Conservation (phyloP, 805 yeast species). For the Metschnikowia arizonensis region DNA sequence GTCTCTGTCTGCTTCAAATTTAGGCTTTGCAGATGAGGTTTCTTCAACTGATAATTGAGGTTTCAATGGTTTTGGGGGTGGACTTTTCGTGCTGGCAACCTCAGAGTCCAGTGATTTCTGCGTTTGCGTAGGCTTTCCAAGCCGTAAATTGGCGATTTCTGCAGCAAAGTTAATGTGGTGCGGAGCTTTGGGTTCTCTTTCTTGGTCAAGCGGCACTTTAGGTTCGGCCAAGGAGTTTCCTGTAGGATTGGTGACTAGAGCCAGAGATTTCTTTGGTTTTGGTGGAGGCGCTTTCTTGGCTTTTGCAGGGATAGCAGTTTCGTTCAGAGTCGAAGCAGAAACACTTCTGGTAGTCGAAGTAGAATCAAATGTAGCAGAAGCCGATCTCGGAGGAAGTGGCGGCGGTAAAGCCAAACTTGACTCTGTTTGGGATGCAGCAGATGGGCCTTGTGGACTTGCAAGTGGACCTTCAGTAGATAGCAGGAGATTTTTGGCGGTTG, state of each 20-base stretch:
- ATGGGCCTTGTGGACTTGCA: not conserved
- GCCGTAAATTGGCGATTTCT: conserved; percentile 21
- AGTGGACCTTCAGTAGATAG: not conserved
- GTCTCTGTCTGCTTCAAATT: conserved; percentile 7
- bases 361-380: conserved; percentile 5
- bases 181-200: conserved; percentile 5
- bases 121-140: not conserved
- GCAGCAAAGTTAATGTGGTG: conserved; percentile 24
- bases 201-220: not conserved
- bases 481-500: conserved; percentile 1
- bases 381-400: conserved; percentile 9
- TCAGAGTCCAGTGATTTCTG: not conserved
- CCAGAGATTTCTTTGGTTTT: conserved; percentile 32
- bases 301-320: not conserved
- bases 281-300: conserved; percentile 40
- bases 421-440: not conserved
- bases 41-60: not conserved
- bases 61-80: not conserved
- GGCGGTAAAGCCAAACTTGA: conserved; percentile 4
- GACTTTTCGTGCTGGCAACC: not conserved
- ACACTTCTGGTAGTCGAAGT: not conserved
- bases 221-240: not conserved
- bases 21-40: not conserved
- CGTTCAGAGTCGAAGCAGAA: not conserved
- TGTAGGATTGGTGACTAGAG: conserved; percentile 6